Base-by-base conservation (phyloP, 768 basidiomycete genomes). In the Suillus occidentalis region DNA sequence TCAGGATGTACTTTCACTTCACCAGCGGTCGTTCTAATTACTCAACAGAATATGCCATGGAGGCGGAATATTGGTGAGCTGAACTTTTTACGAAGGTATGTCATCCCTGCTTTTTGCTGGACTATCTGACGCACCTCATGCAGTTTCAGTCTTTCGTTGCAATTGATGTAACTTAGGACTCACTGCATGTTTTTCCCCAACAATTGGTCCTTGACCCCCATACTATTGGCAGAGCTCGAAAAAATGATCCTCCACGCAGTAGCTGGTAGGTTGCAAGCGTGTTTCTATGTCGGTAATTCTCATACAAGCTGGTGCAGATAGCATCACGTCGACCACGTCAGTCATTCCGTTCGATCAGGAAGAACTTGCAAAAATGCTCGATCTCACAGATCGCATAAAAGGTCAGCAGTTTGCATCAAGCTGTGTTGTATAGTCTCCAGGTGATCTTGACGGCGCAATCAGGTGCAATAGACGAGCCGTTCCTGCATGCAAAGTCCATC, bases 351-450 rank as follows among this genome's bases (percentile, higher is more conserved):
- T 77, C 60, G 72, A 67, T 42, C 47, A 73, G 2, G 73, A 75
- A 8, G 77, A 80, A 37, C 74, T 84, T 3, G 62, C 78, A 43
- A 75, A 74, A 57, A 77, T 82, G 66, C 70, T 82, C 34, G 50
- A 65, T 1, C 67, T 82, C 9, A 69, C 72, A 1, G 75, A 34
- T 47, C 34, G 45, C 42, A 31, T 83, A 18, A 74, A 76, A 70
- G 72, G 82, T 81, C 53, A 59, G 75, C 56, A 9, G 7, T 9
- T 34, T 9, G 16, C 5, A 12, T 20, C 31, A 52, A 16, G 7
- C 28, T 14, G 14, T 28, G 7, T 34, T 34, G 20, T 43, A 20
- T 45, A 20, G n/a, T n/a, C 45, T 47, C 9, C 31, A 55, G 31
- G 53, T 18, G 20, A 55, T 20, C 53, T 31, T 55, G 5, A 55